Evolutionary conservation across 2,329 filamentous ascomycete genomes (phyloP), one percentile per base, ranked within the genome.

Genomic region (Aspergillus ruber): DNA sequence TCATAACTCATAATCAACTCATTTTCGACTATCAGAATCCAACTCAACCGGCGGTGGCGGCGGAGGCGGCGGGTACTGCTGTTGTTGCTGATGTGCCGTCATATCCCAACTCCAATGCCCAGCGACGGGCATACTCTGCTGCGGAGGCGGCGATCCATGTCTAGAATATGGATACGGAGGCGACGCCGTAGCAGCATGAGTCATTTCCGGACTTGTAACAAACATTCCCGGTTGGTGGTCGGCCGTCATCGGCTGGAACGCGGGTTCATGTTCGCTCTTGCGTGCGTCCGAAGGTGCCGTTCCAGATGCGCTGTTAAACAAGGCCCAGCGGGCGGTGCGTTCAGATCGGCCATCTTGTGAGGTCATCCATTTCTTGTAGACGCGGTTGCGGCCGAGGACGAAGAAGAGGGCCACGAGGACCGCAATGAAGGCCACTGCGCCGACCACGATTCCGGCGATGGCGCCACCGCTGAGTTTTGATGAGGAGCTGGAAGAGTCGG

Each of bases 391-490:
- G 13, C 65, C 62, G 7, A 70, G 60, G 2, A 65, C 50, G 51
- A 66, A 69, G 50, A 69, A 62, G 2, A 70, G 47, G 3, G 56
- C 55, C 44, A 76, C 78, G 44, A 81, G 55, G 5, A 82, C 57
- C 0, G 62, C 68, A 7, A 74, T 67, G 8, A 70, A 74, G 1
- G 72, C 76, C 0, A 74, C 67, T 1, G 61, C 64, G 20, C 80
- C 80, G 32, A 85, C 69, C 1, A 71, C 73, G 25, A 85, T 82
- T 4, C 81, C 82, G 1, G 78, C 80, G 23, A 84, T 83, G 2
- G 75, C 77, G 3, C 80, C 80, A 0, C 62, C 46, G 27, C 69
- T 66, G 5, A 74, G 59, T 20, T 48, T 47, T 35, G 39, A 50
- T 46, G 49, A 50, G 45, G 49, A 43, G 27, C 29, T 42, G 38